A percentile compares a stretch with the other conserved stretches of the same genome.
Evolutionary conservation across 2,329 filamentous ascomycete species (phyloP).

Genomic region (Colletotrichum chrysophilum): DNA sequence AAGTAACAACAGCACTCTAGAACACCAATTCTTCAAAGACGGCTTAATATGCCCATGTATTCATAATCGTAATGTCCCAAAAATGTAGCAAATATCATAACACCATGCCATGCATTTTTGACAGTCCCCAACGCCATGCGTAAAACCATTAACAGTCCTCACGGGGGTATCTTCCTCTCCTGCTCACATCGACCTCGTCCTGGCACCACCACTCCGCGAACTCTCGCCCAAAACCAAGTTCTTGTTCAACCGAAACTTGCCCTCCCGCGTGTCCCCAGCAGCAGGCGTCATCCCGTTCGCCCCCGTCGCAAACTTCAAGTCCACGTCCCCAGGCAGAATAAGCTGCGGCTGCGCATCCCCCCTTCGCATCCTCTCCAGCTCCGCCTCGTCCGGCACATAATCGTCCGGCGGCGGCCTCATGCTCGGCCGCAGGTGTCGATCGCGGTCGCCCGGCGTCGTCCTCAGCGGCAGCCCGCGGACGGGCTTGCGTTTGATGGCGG

Average conservation of each 20-base stretch:
- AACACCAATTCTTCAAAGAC: not conserved
- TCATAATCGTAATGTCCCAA: not conserved
- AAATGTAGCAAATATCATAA: not conserved
- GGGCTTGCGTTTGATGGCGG: not conserved
- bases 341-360: constrained; percentile 30
- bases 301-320: constrained; percentile 20
- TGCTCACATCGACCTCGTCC: not conserved
- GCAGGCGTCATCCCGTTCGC: constrained; percentile 17
- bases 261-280: not conserved
- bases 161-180: not conserved
- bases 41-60: not conserved
- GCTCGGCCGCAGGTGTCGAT: not conserved
- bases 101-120: not conserved
- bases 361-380: constrained; percentile 23
- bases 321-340: constrained; percentile 16
- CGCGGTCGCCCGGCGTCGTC: not conserved
- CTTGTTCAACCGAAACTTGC: constrained; percentile 5
- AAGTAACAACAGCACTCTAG: accelerated
- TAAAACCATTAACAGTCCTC: not conserved
- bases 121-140: not conserved
- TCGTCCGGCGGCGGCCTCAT: constrained; percentile 23
- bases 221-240: not conserved
- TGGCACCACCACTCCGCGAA: not conserved
- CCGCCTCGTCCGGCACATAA: constrained; percentile 25
- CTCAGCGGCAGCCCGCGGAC: not conserved